phyloP scores from a whole-genome alignment of 805 yeast genomes.

The Candida hispaniensis region DNA sequence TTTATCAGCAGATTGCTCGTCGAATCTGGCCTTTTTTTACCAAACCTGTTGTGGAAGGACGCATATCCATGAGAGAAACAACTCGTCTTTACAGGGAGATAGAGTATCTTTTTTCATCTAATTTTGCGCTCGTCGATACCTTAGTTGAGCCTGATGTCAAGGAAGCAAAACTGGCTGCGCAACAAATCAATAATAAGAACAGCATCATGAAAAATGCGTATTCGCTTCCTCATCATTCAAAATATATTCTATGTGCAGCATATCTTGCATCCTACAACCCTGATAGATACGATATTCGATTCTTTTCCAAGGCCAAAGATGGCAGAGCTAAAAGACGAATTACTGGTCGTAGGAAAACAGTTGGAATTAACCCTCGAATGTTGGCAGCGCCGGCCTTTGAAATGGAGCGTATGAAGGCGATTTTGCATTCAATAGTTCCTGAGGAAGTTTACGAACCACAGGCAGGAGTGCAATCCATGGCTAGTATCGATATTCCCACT shows the following conservation, averaged over 20 bases:
- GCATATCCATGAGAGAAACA: constrained; percentile 17
- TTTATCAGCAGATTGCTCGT: constrained; percentile 22
- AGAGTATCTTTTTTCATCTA: constrained; percentile 23
- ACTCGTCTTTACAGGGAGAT: constrained; percentile 22
- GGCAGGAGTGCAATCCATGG: constrained; percentile 30
- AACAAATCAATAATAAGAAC: constrained; percentile 20
- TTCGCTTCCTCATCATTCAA: constrained; percentile 50
- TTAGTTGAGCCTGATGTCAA: constrained; percentile 18
- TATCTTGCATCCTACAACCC: constrained; percentile 73
- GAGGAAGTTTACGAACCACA: constrained; percentile 28
- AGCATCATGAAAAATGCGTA: constrained; percentile 17
- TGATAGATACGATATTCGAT: constrained; percentile 53
- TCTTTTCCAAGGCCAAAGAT: constrained; percentile 55
- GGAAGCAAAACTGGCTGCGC: constrained; percentile 16
- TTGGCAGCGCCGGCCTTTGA: constrained; percentile 66
- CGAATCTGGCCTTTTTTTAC: constrained; percentile 29
- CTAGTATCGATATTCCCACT: constrained; percentile 31
- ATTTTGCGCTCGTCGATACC: constrained; percentile 19
- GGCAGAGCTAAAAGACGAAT: constrained; percentile 32
- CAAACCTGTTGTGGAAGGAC: constrained; percentile 21
- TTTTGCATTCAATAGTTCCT: constrained; percentile 57
- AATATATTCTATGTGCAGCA: constrained; percentile 68
- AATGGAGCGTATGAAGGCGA: constrained; percentile 69
- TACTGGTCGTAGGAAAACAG: constrained; percentile 35
- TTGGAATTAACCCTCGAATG: constrained; percentile 47